Conservation (phyloP, 176 grass and related monocot genomes). For the Ananas comosus region DNA sequence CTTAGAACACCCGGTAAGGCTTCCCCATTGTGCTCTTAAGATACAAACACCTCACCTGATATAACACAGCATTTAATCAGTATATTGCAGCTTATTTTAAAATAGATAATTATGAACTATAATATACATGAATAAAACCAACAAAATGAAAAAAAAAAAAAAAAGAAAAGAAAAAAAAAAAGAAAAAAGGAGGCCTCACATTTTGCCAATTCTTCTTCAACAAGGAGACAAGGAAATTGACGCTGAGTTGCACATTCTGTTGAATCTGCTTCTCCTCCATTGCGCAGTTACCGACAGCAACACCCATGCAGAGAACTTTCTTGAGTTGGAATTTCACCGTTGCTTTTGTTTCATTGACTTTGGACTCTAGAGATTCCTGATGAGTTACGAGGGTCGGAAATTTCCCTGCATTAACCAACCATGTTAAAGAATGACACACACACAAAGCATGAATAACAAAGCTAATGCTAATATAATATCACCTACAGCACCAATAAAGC, state of each 20-base stretch:
- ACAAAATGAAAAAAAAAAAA: background rate
- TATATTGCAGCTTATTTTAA: background rate
- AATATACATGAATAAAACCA: background rate
- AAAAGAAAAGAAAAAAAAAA: background rate
- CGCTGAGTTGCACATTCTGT: slow-evolving; percentile 67
- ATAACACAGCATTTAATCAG: background rate
- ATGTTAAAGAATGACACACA: background rate
- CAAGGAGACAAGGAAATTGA: slow-evolving; percentile 80
- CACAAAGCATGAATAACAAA: background rate
- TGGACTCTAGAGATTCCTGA: slow-evolving; percentile 62
- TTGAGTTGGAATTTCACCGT: slow-evolving; percentile 85
- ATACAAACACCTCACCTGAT: slow-evolving; percentile 76
- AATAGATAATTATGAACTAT: background rate
- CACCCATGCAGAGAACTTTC: slow-evolving; percentile 94
- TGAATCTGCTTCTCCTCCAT: slow-evolving; percentile 93
- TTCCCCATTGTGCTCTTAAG: slow-evolving; percentile 92
- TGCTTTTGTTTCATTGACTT: slow-evolving; percentile 85
- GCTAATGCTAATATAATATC: background rate
- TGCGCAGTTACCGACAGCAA: slow-evolving; percentile 59
- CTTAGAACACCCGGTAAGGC: slow-evolving; percentile 46
- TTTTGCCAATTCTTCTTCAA: slow-evolving; percentile 96
- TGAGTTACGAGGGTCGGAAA: slow-evolving; percentile 74
- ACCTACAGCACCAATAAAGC: background rate
- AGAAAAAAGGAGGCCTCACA: slow-evolving; percentile 18
- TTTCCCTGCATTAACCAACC: slow-evolving; percentile 37